Conservation (phyloP, 305 asterid species). For the Petunia hybrid region DNA sequence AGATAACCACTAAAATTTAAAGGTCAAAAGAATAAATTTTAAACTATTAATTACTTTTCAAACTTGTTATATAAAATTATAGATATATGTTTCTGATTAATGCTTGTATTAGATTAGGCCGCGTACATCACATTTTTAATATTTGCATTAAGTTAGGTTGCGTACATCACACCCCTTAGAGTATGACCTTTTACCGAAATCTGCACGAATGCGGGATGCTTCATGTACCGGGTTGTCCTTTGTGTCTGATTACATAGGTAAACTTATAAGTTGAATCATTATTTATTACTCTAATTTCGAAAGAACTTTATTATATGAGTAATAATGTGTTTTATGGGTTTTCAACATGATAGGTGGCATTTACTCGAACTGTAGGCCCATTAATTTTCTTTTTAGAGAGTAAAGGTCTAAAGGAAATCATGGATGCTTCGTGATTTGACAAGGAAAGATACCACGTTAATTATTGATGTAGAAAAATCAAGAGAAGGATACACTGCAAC, state of each 20-base stretch:
- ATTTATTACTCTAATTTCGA: background rate
- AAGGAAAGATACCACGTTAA: background rate
- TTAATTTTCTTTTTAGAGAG: background rate
- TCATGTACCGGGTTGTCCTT: too few species aligned
- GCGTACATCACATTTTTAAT: too few species aligned
- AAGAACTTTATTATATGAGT: background rate
- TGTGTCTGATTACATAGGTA: background rate
- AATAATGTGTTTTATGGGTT: background rate
- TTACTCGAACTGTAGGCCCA: background rate
- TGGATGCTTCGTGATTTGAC: constrained; percentile 22
- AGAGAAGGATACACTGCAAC: background rate
- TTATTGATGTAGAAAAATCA: background rate
- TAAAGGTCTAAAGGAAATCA: background rate
- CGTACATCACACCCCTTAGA: too few species aligned
- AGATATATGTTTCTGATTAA: too few species aligned
- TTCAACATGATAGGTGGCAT: background rate
- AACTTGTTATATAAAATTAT: background rate
- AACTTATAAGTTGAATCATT: background rate
- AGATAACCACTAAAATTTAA: background rate
- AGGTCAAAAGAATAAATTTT: background rate
- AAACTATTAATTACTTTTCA: background rate
- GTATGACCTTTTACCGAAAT: too few species aligned
- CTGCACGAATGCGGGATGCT: too few species aligned
- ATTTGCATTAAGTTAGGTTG: too few species aligned
- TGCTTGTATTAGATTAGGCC: too few species aligned